A percentile compares a stretch with the other conserved stretches of the same genome.
Evolutionary conservation across 2,329 filamentous ascomycete species (phyloP).

Genomic region (Tolypocladium tundrense): DNA sequence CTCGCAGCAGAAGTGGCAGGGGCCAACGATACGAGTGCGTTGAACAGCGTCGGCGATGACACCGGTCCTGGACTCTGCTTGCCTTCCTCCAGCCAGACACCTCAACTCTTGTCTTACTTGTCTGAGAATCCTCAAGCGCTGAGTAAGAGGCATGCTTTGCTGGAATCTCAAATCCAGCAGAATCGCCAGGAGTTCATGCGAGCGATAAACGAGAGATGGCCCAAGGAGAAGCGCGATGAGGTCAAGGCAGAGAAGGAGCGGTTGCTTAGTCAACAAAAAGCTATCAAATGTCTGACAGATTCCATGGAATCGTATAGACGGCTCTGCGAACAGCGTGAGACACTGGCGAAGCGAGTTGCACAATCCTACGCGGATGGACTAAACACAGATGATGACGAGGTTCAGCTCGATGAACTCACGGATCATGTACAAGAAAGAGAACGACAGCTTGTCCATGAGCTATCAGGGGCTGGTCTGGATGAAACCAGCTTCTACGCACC

Average conservation of each 20-base stretch:
- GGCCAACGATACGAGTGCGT: neutral
- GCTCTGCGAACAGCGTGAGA: constrained; percentile 32
- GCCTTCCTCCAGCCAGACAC: constrained; percentile 14
- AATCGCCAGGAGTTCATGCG: constrained; percentile 38
- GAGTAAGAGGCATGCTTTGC: constrained; percentile 21
- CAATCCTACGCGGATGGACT: constrained; percentile 39
- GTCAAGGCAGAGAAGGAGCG: constrained; percentile 40
- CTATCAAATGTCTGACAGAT: constrained; percentile 28
- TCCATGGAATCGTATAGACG: constrained; percentile 32
- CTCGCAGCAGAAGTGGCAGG: neutral
- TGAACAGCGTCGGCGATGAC: neutral
- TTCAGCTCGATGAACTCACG: constrained; percentile 36
- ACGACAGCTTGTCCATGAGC: constrained; percentile 25
- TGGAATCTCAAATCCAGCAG: constrained; percentile 32
- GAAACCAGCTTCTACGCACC: constrained; percentile 12
- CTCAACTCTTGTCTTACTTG: constrained; percentile 18
- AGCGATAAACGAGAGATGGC: constrained; percentile 35
- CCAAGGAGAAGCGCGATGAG: constrained; percentile 32
- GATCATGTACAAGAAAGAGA: constrained; percentile 34
- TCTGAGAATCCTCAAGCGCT: constrained; percentile 20
- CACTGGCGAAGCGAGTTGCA: constrained; percentile 34
- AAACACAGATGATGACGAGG: constrained; percentile 42
- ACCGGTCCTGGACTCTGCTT: neutral
- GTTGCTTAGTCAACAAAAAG: constrained; percentile 34
- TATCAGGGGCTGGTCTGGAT: constrained; percentile 36